Conservation (phyloP, 371 early-diverging fungal genomes). For the Mucor plumbeus region DNA sequence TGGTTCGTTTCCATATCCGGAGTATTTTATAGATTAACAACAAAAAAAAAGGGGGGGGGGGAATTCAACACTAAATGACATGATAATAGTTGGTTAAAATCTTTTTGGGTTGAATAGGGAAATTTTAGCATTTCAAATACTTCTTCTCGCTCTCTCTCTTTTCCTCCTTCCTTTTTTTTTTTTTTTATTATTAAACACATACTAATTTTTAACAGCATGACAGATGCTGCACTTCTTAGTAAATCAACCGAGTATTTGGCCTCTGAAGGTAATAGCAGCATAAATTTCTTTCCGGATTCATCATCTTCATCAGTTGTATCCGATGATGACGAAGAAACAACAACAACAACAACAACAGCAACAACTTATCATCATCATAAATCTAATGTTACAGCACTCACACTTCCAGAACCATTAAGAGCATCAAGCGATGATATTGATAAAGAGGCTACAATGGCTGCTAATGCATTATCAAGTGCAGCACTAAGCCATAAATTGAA, state of each 20-base stretch:
- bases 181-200: neutral
- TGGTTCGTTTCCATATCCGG: conserved; percentile 6
- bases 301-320: neutral
- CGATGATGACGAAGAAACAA: neutral
- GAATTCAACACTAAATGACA: neutral
- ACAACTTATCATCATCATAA: conserved; percentile 3
- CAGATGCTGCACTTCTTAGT: conserved; percentile 14
- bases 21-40: neutral
- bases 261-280: neutral
- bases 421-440: conserved; percentile 9
- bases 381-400: conserved; percentile 6
- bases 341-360: neutral
- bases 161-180: neutral
- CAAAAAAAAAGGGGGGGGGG: conserved; percentile 1
- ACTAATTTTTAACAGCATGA: conserved; percentile 9
- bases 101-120: neutral
- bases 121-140: neutral
- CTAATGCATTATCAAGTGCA: neutral
- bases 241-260: conserved; percentile 13
- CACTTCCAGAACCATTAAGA: conserved; percentile 9
- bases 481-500: conserved; percentile 15
- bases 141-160: neutral
- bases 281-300: conserved; percentile 14
- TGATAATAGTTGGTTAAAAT: neutral
- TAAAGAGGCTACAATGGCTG: neutral